Conservation (phyloP, 352 stramenopile genomes). For the Pythium phragmiticola region DNA sequence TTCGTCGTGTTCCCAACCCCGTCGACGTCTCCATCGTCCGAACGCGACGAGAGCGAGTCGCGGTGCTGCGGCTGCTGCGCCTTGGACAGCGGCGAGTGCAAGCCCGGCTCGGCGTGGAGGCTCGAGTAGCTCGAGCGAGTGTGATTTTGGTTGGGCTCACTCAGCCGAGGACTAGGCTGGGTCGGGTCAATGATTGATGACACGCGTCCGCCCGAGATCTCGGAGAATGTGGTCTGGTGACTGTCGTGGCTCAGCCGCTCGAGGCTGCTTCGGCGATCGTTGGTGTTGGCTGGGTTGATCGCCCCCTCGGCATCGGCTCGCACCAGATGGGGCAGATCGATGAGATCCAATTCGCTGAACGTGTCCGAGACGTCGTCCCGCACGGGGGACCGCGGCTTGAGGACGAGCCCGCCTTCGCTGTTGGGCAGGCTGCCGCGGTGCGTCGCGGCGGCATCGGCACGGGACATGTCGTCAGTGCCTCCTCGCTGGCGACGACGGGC, state of each 20-base stretch:
- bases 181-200: slow-evolving; percentile 4
- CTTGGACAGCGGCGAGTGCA: slow-evolving; percentile 14
- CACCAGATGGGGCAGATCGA: slow-evolving; percentile 72
- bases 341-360: slow-evolving; percentile 75
- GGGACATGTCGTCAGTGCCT: slow-evolving; percentile 3
- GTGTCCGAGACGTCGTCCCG: slow-evolving; percentile 62
- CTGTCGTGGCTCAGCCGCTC: slow-evolving; percentile 33
- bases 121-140: slow-evolving; percentile 14
- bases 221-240: slow-evolving; percentile 21
- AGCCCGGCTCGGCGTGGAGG: slow-evolving; percentile 14
- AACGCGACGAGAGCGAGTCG: slow-evolving; percentile 22
- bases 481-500: slow-evolving; percentile 10
- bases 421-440: slow-evolving; percentile 31
- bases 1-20: slow-evolving; percentile 22
- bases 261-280: slow-evolving; percentile 4
- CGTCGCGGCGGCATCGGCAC: slow-evolving; percentile 8
- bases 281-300: too few species aligned
- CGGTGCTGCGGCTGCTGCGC: background rate
- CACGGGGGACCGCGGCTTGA: slow-evolving; percentile 35
- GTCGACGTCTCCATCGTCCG: slow-evolving; percentile 29
- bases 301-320: slow-evolving; percentile 35
- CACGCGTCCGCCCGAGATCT: slow-evolving; percentile 16
- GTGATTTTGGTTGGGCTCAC: slow-evolving; percentile 4
- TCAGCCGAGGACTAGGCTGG: background rate
- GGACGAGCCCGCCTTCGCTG: slow-evolving; percentile 18